These are phyloP conservation scores for Leccinum griseonigrum DNA, from an alignment of 1,284 basidiomycete species.

Conservation along the genomic window DNA sequence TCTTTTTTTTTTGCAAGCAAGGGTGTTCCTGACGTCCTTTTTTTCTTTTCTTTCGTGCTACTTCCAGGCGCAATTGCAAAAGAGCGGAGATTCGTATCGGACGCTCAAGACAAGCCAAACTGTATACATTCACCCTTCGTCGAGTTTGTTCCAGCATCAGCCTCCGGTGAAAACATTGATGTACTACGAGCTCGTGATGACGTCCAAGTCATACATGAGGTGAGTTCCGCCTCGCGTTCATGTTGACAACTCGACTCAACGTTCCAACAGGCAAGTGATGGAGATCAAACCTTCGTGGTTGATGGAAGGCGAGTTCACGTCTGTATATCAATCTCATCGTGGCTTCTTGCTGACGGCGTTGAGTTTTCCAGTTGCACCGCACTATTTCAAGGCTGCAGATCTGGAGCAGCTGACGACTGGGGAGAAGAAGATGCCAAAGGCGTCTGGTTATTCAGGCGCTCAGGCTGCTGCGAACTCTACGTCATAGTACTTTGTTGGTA, in stretches of 20 bases:
- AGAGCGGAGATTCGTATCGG: conserved; percentile 89
- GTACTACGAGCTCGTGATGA: conserved; percentile 95
- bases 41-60: neutral
- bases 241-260: conserved; percentile 1
- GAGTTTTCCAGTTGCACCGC: conserved; percentile 71
- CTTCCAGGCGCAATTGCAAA: conserved; percentile 77
- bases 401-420: conserved; percentile 80
- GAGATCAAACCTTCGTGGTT: conserved; percentile 96
- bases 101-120: conserved; percentile 95
- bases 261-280: conserved; percentile 83
- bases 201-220: conserved; percentile 83
- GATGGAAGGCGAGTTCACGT: conserved; percentile 67
- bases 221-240: conserved; percentile 15
- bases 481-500: conserved; percentile 10
- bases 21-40: conserved; percentile 6
- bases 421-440: conserved; percentile 89
- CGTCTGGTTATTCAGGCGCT: conserved; percentile 36
- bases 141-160: conserved; percentile 91
- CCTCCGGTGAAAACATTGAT: conserved; percentile 89
- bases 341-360: neutral
- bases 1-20: neutral
- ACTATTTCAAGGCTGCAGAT: conserved; percentile 90
- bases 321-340: neutral
- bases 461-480: conserved; percentile 11
- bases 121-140: conserved; percentile 95